These are phyloP conservation scores for Aspergillus wentii DNA, from an alignment of 495 filamentous ascomycete genomes.

Conservation along the genomic window DNA sequence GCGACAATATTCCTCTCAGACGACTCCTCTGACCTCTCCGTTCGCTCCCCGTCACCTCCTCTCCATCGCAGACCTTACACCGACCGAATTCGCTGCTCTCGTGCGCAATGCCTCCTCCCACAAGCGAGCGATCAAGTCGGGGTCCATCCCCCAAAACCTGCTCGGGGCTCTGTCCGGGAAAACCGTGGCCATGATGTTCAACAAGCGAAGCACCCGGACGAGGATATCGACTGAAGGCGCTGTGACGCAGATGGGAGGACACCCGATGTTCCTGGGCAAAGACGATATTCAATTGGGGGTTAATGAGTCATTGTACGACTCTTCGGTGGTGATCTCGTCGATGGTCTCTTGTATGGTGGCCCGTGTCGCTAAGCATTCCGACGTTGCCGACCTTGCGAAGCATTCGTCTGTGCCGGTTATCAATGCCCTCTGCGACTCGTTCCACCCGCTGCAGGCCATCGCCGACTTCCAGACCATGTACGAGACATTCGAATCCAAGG, in stretches of 20 bases:
- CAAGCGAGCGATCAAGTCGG: conserved; percentile 75
- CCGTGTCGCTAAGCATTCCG: conserved; percentile 77
- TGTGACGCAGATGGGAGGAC: conserved; percentile 74
- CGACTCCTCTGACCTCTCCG: conserved; percentile 36
- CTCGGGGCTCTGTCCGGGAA: conserved; percentile 59
- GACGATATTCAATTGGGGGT: conserved; percentile 95
- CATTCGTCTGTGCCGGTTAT: conserved; percentile 85
- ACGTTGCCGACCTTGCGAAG: conserved; percentile 73
- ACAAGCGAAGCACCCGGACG: conserved; percentile 88
- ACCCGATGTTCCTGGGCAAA: conserved; percentile 93
- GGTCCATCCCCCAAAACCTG: conserved; percentile 53
- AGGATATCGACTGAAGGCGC: conserved; percentile 89
- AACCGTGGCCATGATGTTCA: conserved; percentile 93
- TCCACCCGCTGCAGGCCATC: conserved; percentile 87
- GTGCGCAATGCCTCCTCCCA: conserved; percentile 73
- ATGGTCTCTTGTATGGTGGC: conserved; percentile 92
- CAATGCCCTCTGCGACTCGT: conserved; percentile 85
- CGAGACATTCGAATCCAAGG: conserved; percentile 59
- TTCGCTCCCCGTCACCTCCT: conserved; percentile 76
- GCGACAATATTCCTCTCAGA: conserved; percentile 34
- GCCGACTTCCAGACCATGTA: conserved; percentile 90
- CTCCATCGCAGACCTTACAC: conserved; percentile 79
- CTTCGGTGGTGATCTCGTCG: conserved; percentile 79
- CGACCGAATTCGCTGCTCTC: conserved; percentile 72
- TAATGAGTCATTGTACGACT: conserved; percentile 90